A percentile compares a stretch with the other conserved stretches of the same genome.
Conservation (phyloP, 495 filamentous ascomycete genomes). For the Aspergillus affinis region DNA sequence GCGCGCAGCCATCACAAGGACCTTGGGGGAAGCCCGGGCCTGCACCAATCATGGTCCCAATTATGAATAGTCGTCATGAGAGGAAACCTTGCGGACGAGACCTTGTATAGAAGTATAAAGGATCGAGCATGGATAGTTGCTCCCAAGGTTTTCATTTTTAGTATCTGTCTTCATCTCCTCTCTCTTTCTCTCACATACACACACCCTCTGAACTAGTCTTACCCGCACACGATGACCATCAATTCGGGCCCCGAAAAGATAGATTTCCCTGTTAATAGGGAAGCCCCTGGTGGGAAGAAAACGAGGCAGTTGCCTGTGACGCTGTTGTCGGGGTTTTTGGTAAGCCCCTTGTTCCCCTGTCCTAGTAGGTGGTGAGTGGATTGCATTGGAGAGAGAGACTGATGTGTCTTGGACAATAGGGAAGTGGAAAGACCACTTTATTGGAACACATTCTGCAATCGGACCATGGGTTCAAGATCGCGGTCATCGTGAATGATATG, state of each 20-base stretch:
- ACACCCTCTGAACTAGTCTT: not conserved
- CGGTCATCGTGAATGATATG: slow-evolving; percentile 61
- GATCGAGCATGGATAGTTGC: not conserved
- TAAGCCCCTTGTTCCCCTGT: slow-evolving; percentile 14
- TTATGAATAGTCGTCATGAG: slow-evolving; percentile 6
- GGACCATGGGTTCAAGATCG: slow-evolving; percentile 54
- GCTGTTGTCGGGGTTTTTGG: slow-evolving; percentile 48
- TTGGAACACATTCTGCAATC: slow-evolving; percentile 55
- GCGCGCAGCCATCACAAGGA: not conserved
- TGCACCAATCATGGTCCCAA: slow-evolving; percentile 3
- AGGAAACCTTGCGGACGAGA: slow-evolving; percentile 6
- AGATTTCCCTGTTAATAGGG: slow-evolving; percentile 15
- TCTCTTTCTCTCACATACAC: not conserved
- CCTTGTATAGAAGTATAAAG: slow-evolving; percentile 5
- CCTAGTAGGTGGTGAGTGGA: not conserved
- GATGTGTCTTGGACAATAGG: slow-evolving; percentile 26
- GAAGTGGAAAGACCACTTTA: slow-evolving; percentile 58
- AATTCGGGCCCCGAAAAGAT: slow-evolving; percentile 30
- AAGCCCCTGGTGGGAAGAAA: slow-evolving; percentile 10
- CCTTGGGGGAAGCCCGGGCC: slow-evolving; percentile 1
- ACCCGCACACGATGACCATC: slow-evolving; percentile 27
- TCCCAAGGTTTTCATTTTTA: not conserved
- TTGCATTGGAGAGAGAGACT: not conserved
- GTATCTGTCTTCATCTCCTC: not conserved
- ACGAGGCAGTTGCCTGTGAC: slow-evolving; percentile 41